Evolutionary conservation across 2,329 filamentous ascomycete species (phyloP).

Genomic region (Metarhizium robertsii): DNA sequence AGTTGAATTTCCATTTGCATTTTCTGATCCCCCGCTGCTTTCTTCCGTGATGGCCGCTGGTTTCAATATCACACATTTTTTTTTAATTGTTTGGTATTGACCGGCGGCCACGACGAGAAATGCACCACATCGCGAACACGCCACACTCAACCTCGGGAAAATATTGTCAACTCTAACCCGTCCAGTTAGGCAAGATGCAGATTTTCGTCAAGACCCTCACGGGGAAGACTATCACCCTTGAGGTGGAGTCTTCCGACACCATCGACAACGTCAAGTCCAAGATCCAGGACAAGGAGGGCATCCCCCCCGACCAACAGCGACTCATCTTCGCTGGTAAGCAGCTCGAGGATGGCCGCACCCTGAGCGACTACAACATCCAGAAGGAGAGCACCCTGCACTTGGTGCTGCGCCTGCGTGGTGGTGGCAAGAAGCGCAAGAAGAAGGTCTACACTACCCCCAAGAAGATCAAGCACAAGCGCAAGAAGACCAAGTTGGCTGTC

Average conservation of each 20-base stretch:
- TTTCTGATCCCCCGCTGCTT: constrained; percentile 10
- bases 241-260: constrained; percentile 99
- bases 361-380: constrained; percentile 99
- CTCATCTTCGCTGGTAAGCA: constrained; percentile 99
- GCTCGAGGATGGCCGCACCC: constrained; percentile 97
- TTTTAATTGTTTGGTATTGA: not conserved
- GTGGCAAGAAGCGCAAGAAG: constrained; percentile 99
- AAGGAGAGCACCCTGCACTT: constrained; percentile 99
- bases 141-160: not conserved
- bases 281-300: constrained; percentile 98
- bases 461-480: constrained; percentile 99
- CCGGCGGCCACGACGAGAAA: not conserved
- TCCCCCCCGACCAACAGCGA: constrained; percentile 97
- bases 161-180: constrained; percentile 28
- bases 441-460: constrained; percentile 99
- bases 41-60: constrained; percentile 3
- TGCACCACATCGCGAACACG: not conserved
- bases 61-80: not conserved
- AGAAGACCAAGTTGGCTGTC: constrained; percentile 99
- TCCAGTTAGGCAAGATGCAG: constrained; percentile 57
- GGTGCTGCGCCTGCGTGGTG: constrained; percentile 95
- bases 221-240: constrained; percentile 99
- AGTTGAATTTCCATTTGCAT: constrained; percentile 7
- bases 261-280: constrained; percentile 99
- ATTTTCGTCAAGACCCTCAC: constrained; percentile 82